Base-by-base conservation (phyloP, 768 basidiomycete genomes). In the Amanita phalloides region DNA sequence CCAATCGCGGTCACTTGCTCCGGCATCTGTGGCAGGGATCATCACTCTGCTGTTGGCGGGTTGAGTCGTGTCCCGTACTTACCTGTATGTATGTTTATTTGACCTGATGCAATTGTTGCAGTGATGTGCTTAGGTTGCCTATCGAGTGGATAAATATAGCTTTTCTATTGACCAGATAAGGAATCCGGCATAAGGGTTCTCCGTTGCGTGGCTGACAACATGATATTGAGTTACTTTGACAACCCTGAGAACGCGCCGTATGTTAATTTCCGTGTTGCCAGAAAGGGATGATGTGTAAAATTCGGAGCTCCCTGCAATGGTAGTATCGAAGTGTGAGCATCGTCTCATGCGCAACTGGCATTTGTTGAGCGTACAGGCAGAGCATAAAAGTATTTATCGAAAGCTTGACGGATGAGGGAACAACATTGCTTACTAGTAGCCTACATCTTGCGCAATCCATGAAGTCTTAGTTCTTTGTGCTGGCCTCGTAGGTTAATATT, bases 361-460 rank as follows among this genome's bases (percentile, higher is more conserved):
- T 30, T 30, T 30, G 9, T 30, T n/a, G n/a, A n/a, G n/a, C n/a
- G n/a, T n/a, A n/a, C 54, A 71, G 67, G 47, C 62, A 69, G 53
- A 64, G 84, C 55, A 76, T 81, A 63, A 91, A 91, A 60, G 71
- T 89, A 14, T 94, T 89, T 76, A 83, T 93, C 58, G 69, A 90
- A 56, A 92, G 93, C 67, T 75, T 94, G 49, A 79, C 79, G 10
- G 90, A 92, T 61, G 85, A 90, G 60, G 90, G 92, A 56, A 80
- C 90, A 1, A 91, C 89, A 2, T 79, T 95, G 20, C 73, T 93
- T n/a, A n/a, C n/a, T n/a, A n/a, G n/a, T 36, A 93, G 62, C 92
- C 91, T 38, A 87, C 90, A 3, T 84, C 91, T 4, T 95, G 91
- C 58, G 91, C 91, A 30, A 80, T 95, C 45, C 91, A 95, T 63